Evolutionary conservation across 352 stramenopile species (phyloP), one percentile per base, ranked within the genome.

Genomic region (Phytophthora hybrid): DNA sequence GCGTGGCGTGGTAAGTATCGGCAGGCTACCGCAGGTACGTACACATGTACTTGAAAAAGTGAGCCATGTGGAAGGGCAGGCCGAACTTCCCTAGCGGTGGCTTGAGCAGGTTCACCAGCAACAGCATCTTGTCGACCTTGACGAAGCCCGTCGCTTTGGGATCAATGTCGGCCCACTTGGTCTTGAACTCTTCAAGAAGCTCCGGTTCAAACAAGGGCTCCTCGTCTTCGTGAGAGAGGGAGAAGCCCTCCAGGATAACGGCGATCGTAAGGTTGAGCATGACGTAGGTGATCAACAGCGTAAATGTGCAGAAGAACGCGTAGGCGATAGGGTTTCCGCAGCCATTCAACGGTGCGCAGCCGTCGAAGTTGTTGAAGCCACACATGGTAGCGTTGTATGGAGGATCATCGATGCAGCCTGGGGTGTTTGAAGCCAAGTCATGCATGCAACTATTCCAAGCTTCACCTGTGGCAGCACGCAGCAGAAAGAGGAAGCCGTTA

Each of bases 361-460:
- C 84, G 18, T 93, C 84, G 6, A 79, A 80, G 72, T 92, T 61
- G 54, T 84, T 86, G 58, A 94, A 96, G 0, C 86, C 89, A 52
- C 91, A 97, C 81, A 95, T 87, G 9, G 31, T 76, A 16, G 68
- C 46, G 67, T 92, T 84, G 59, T 80, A 73, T 0, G 79, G 85
- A 26, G 74, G 74, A 63, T 93, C 80, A 41, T 97, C 88, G 0
- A 87, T 71, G 59, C 94, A 96, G 11, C 79, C 76, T 39, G 56
- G 59, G 1, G 59, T 34, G 7, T 44, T 77, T 6, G 73, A 72
- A 0, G 83, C 84, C 18, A 98, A 67, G 57, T 96, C 90, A 68
- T 97, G 89, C 93, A 99, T 98, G 58, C 93, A 97, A n/a, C 81
- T 85, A 71, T 98, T 92, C 95, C 95, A 99, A 7, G 90, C 93